Conservation (phyloP, 2,329 filamentous ascomycete species). For the Phialophora verrucosa region DNA sequence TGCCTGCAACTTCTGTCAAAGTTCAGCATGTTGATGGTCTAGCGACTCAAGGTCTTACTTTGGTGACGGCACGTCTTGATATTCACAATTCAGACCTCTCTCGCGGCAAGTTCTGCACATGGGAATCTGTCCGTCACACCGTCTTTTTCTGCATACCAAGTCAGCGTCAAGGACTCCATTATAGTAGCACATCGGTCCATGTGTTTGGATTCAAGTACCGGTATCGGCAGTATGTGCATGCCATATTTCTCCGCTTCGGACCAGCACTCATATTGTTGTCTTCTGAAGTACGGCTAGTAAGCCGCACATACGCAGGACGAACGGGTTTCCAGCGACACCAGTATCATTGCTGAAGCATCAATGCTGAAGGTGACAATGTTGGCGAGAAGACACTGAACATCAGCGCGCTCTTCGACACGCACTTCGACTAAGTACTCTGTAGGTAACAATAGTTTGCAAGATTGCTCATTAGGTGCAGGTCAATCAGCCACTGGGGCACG, state of each 20-base stretch:
- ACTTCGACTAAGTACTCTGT: too few relatives aligned
- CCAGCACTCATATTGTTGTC: background rate
- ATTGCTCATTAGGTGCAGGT: too few relatives aligned
- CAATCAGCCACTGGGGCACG: too few relatives aligned
- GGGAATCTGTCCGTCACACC: background rate
- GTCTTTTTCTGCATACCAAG: background rate
- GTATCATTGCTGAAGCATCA: background rate
- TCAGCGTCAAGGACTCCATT: background rate
- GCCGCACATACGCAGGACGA: background rate
- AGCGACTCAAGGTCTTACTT: background rate
- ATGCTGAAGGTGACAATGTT: background rate
- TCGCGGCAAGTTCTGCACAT: background rate
- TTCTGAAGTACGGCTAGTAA: background rate
- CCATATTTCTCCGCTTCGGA: background rate
- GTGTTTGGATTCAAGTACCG: background rate
- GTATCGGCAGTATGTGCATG: background rate
- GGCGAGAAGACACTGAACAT: background rate
- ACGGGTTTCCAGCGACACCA: too few relatives aligned
- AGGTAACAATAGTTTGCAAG: too few relatives aligned
- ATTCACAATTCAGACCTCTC: background rate
- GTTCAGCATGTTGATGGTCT: background rate
- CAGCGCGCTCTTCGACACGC: too few relatives aligned
- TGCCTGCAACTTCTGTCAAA: background rate
- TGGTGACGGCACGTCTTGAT: background rate
- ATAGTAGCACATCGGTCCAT: background rate